These are phyloP conservation scores for Nitzschia putrida DNA, from an alignment of 108 stramenopile genomes.

Conservation along the genomic window DNA sequence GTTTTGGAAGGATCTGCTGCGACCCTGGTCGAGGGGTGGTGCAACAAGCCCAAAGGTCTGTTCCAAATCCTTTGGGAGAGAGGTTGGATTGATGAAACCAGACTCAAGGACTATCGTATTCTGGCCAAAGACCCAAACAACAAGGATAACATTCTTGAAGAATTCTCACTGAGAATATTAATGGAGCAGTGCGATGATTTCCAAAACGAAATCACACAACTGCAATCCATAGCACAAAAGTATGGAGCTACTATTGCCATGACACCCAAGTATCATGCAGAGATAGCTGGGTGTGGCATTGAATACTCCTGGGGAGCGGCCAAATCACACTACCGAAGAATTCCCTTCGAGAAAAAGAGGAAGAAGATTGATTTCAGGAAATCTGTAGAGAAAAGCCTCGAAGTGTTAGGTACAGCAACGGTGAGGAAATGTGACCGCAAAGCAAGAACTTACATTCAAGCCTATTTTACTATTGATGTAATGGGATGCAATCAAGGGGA, in stretches of 20 bases:
- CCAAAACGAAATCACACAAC: constrained; percentile 1
- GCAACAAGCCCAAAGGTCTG: constrained; percentile 23
- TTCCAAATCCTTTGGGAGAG: constrained; percentile 30
- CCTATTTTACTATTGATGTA: neutral
- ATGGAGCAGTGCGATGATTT: neutral
- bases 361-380: neutral
- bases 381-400: neutral
- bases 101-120: neutral
- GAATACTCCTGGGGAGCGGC: constrained; percentile 37
- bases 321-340: constrained; percentile 29
- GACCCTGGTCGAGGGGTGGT: constrained; percentile 23
- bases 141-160: neutral
- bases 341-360: too few species aligned
- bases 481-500: neutral
- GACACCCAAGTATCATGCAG: constrained; percentile 37
- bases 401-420: neutral
- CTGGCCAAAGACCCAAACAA: neutral
- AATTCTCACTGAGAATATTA: neutral
- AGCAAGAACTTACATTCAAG: neutral
- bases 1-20: neutral
- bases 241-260: neutral
- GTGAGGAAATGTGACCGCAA: neutral
- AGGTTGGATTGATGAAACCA: constrained; percentile 22
- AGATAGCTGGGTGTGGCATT: constrained; percentile 40
- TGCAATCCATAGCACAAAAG: neutral